Percentiles rank a stretch among this genome's conserved stretches.
These are phyloP conservation scores for Penicillium manginii DNA, from an alignment of 495 filamentous ascomycete species.

Conservation along the genomic window DNA sequence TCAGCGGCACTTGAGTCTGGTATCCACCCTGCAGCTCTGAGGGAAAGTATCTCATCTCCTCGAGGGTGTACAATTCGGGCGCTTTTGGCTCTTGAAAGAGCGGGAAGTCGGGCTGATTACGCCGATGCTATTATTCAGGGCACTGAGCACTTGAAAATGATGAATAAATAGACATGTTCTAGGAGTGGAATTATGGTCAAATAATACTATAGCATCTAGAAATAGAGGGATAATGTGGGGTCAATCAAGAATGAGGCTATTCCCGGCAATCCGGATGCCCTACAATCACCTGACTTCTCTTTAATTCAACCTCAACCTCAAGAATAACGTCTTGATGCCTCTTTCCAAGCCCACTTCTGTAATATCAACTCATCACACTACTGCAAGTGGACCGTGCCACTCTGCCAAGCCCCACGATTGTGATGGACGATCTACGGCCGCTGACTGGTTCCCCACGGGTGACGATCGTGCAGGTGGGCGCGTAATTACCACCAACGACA, in stretches of 20 bases:
- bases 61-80: constrained; percentile 43
- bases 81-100: constrained; percentile 36
- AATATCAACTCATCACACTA: neutral
- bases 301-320: neutral
- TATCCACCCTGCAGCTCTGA: constrained; percentile 35
- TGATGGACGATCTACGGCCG: constrained; percentile 6
- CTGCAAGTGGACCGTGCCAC: neutral
- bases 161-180: constrained; percentile 13
- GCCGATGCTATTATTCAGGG: constrained; percentile 30
- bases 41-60: constrained; percentile 43
- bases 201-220: no score
- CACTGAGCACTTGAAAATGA: constrained; percentile 27
- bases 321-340: no score
- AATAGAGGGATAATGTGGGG: no score
- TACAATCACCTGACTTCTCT: no score
- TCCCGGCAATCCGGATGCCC: no score
- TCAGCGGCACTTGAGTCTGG: constrained; percentile 36
- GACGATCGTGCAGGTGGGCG: constrained; percentile 36
- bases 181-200: no score
- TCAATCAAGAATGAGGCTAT: no score
- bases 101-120: constrained; percentile 32
- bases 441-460: constrained; percentile 30
- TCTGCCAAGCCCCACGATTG: neutral
- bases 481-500: constrained; percentile 42
- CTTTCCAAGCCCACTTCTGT: neutral